phyloP scores from a whole-genome alignment of 169 alveolate species.

The Plasmodium malariae region DNA sequence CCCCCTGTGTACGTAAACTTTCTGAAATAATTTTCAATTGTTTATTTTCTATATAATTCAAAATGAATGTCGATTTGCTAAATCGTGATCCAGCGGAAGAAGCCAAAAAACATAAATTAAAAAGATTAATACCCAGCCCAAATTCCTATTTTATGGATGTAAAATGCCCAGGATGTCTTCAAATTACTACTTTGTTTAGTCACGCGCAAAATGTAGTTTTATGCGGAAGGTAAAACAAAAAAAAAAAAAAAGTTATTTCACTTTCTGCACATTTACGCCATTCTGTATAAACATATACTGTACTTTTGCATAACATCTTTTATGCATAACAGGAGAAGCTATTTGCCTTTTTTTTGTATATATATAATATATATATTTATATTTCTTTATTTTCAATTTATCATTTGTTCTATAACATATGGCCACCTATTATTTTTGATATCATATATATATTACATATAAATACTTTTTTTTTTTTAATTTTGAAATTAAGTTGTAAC shows the following conservation, averaged over 20 bases:
- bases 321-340: neutral
- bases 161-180: constrained; percentile 96
- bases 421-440: no score
- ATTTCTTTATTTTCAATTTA: neutral
- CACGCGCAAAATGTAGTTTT: constrained; percentile 96
- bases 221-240: constrained; percentile 88
- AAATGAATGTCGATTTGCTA: constrained; percentile 97
- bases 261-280: neutral
- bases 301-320: constrained; percentile 13
- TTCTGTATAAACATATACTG: no score
- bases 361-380: neutral
- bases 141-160: constrained; percentile 99
- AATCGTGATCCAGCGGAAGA: constrained; percentile 96
- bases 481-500: constrained; percentile 93
- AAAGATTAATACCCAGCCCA: constrained; percentile 97
- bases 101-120: constrained; percentile 95
- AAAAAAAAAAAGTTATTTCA: constrained; percentile 1
- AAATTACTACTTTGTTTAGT: constrained; percentile 95
- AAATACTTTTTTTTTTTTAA: constrained; percentile 9
- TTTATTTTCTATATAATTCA: constrained; percentile 30
- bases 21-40: neutral
- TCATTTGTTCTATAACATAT: no score
- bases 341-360: no score
- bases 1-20: neutral
- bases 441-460: neutral